Evolutionary conservation across 495 filamentous ascomycete species (phyloP).

Genomic region (Lophiotrema nucula): DNA sequence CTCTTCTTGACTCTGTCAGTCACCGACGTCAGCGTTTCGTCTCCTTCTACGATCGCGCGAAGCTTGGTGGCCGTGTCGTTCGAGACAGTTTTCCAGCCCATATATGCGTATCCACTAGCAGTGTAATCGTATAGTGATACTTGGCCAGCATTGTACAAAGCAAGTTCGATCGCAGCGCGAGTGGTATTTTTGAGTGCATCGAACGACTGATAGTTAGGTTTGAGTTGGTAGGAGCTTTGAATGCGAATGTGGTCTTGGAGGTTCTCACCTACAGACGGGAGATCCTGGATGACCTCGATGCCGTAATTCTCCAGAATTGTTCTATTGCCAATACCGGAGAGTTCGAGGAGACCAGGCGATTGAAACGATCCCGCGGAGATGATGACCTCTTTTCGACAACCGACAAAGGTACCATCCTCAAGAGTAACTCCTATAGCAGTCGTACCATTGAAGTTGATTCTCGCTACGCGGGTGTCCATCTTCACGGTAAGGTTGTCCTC

Average conservation of each 20-base stretch:
- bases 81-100: too few relatives aligned
- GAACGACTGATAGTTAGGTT: conserved; percentile 15
- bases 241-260: conserved; percentile 55
- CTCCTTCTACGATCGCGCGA: too few relatives aligned
- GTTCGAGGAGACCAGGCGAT: conserved; percentile 45
- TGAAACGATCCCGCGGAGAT: conserved; percentile 60
- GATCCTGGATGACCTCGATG: conserved; percentile 52
- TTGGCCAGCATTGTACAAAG: conserved; percentile 12
- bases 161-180: conserved; percentile 3
- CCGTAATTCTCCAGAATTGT: conserved; percentile 46
- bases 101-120: too few relatives aligned
- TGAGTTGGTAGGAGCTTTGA: conserved; percentile 32
- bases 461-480: conserved; percentile 15
- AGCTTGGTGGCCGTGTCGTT: too few relatives aligned
- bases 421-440: conserved; percentile 14
- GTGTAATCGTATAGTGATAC: conserved; percentile 31
- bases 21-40: too few relatives aligned
- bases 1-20: too few relatives aligned
- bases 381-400: conserved; percentile 60
- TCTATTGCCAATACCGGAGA: conserved; percentile 60
- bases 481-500: conserved; percentile 19
- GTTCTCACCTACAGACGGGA: conserved; percentile 63
- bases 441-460: conserved; percentile 17
- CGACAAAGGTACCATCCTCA: conserved; percentile 12
- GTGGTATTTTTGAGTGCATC: conserved; percentile 11